Evolutionary conservation across 305 asterid species (phyloP), one percentile per base, ranked within the genome.

Genomic region (Solanum hybrid): DNA sequence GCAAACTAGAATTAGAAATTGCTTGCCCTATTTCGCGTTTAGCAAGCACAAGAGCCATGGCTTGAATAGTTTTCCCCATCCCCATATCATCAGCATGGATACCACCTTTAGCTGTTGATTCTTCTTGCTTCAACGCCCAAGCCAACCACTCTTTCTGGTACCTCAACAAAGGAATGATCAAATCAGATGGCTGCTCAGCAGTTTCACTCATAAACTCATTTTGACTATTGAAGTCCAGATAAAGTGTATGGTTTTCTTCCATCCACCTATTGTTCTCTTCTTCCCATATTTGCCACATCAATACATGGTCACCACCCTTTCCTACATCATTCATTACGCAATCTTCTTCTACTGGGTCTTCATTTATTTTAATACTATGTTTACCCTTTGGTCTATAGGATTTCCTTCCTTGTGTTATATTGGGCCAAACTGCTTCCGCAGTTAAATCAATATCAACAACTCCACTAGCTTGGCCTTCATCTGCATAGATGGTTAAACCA

Each of bases 61-160:
- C 98, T 92, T 97, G 98, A 87, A 95, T 94, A 39, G 98, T 97
- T 93, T 97, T 97, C 98, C 99, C 99, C 99, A 96, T 97, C 22
- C 99, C 99, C 98, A 96, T 97, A 92, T 97, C 99, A 90, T 97
- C 98, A 4, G 99, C 99, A 90, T 96, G 97, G 86, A 97, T 96
- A 90, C 99, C 98, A 79, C 99, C 99, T 91, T 93, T 92, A 39
- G 91, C 87, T 89, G 91, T 17, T 92, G 97, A 96, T 88, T 95
- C 96, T 93, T 97, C 99, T 93, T 97, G 99, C 90, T 93, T 96
- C 93, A 96, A 91, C 14, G 98, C 95, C 99, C 99, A 96, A 36
- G 98, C 94, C 91, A 96, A 94, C 98, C 99, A 97, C 91, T 97
- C 99, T 90, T 96, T 96, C 92, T 97, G 98, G 93, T 95, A 96